phyloP scores from a whole-genome alignment of 208 protist species.

The Leishmania aethiopica region DNA sequence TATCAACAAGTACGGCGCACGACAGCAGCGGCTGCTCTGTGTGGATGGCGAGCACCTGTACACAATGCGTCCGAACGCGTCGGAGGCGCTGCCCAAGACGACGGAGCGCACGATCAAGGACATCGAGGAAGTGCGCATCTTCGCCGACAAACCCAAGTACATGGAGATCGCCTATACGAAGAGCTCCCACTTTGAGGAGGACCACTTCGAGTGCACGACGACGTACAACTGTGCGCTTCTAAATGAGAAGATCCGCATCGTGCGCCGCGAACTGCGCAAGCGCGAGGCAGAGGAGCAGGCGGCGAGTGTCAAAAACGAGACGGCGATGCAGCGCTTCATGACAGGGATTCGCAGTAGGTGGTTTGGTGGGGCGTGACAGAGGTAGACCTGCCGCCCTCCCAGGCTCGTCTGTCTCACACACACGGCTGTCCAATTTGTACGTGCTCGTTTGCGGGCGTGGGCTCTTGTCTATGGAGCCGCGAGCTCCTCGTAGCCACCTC shows the following conservation, averaged over 20 bases:
- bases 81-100: constrained; percentile 46
- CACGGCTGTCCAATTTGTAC: background rate
- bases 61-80: constrained; percentile 71
- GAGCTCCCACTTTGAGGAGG: constrained; percentile 67
- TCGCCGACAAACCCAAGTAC: constrained; percentile 78
- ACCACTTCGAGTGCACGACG: constrained; percentile 87
- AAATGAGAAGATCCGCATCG: constrained; percentile 83
- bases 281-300: constrained; percentile 51
- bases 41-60: constrained; percentile 88
- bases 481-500: background rate
- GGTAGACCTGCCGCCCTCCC: background rate
- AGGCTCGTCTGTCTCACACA: background rate
- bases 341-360: constrained; percentile 28
- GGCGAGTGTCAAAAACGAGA: constrained; percentile 24
- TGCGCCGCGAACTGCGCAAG: constrained; percentile 77
- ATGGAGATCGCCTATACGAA: constrained; percentile 81
- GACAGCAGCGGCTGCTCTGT: constrained; percentile 80
- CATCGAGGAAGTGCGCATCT: constrained; percentile 70
- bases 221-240: constrained; percentile 81
- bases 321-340: constrained; percentile 40
- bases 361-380: constrained; percentile 27
- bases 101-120: constrained; percentile 77
- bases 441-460: background rate
- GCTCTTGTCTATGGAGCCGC: background rate
- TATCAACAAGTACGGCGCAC: constrained; percentile 76